A percentile compares a stretch with the other conserved stretches of the same genome.
Evolutionary conservation across 1,139 yeast species (phyloP).

Genomic region (Pichia sp.): DNA sequence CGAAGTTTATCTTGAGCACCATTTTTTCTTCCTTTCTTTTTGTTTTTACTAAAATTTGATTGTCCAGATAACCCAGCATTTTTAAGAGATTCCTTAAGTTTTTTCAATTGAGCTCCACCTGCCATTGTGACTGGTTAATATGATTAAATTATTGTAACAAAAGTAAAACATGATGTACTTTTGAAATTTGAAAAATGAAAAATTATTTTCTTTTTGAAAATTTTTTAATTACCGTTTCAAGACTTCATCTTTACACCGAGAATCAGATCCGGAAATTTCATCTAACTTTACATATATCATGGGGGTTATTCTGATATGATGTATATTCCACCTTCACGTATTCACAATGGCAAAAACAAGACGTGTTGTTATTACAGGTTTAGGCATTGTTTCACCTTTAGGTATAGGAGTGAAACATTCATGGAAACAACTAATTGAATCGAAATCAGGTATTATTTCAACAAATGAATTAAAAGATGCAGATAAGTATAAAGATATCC

Average conservation of each 20-base stretch:
- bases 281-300: background rate
- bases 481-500: constrained; percentile 49
- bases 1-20: constrained; percentile 57
- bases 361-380: constrained; percentile 87
- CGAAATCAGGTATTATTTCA: constrained; percentile 52
- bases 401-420: constrained; percentile 58
- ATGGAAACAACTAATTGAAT: constrained; percentile 48
- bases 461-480: constrained; percentile 44
- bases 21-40: constrained; percentile 37
- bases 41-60: constrained; percentile 53
- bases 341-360: constrained; percentile 16
- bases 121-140: constrained; percentile 45
- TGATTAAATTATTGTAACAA: background rate
- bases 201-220: background rate
- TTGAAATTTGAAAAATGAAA: background rate
- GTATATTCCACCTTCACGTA: background rate
- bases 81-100: constrained; percentile 69
- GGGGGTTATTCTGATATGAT: no score
- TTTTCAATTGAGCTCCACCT: constrained; percentile 75
- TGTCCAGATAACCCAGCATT: constrained; percentile 80
- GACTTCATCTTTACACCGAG: background rate
- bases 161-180: background rate
- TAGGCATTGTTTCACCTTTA: constrained; percentile 80
- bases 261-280: background rate
- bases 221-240: background rate